phyloP scores from a whole-genome alignment of 1,284 basidiomycete genomes.

The Ceratobasidium sp. region DNA sequence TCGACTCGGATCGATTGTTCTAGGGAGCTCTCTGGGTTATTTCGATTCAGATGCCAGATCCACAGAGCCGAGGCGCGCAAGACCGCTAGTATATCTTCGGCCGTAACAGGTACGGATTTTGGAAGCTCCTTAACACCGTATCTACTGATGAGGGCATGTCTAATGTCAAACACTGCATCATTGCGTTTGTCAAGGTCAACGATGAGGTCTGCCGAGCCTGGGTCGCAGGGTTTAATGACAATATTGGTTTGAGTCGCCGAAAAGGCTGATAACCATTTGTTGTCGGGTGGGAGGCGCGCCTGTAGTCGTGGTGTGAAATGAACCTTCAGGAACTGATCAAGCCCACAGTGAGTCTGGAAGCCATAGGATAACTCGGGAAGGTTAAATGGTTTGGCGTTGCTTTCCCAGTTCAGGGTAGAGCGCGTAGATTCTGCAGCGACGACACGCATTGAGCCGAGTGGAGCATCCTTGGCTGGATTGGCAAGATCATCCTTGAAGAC shows the following conservation, averaged over 20 bases:
- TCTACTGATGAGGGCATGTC: neutral
- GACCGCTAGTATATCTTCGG: neutral
- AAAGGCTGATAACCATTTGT: slow-evolving; percentile 4
- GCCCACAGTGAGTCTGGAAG: slow-evolving; percentile 8
- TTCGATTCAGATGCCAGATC: slow-evolving; percentile 25
- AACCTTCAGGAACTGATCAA: neutral
- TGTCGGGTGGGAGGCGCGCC: neutral
- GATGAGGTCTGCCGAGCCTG: neutral
- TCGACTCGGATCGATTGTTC: slow-evolving; percentile 5
- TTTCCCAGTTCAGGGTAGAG: neutral
- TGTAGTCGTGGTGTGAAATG: neutral
- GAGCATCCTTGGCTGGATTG: neutral
- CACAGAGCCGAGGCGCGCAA: slow-evolving; percentile 1
- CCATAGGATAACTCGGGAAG: slow-evolving; percentile 2
- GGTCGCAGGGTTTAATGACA: neutral
- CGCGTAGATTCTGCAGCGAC: neutral
- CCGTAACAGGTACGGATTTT: neutral
- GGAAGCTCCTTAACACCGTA: slow-evolving; percentile 3
- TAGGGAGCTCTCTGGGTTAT: neutral
- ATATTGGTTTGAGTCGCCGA: neutral
- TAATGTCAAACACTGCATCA: neutral
- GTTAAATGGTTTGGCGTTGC: neutral
- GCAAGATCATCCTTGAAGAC: slow-evolving; percentile 3
- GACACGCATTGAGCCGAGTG: slow-evolving; percentile 8
- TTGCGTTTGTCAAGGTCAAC: neutral